Evolutionary conservation across 2,329 filamentous ascomycete species (phyloP), one percentile per base, ranked within the genome.

Genomic region (Pseudogymnoascus sp.): DNA sequence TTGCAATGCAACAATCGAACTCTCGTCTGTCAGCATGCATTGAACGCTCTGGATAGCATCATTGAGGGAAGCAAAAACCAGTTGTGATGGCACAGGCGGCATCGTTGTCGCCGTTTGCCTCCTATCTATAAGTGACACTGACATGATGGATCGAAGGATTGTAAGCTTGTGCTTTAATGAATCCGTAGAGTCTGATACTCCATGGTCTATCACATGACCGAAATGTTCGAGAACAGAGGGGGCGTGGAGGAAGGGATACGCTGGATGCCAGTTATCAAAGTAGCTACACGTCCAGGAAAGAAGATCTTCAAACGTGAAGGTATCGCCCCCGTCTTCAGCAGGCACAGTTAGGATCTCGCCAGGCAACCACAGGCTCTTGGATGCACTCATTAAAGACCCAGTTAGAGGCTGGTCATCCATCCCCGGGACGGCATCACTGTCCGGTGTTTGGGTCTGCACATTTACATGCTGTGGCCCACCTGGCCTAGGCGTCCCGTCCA

Each of bases 231-330:
- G 72, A 2, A 84, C 73, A 5, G 79, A 75, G 1, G 82, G 81
- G 0, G 80, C 83, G 66, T 83, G 80, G 2, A 85, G 72, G 61
- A 82, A 84, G 0, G 83, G 83, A 34, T 83, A 79, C 2, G 81
- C 76, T 0, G 80, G 78, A 67, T 85, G 83, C 83, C 83, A 85
- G n/a, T 80, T 77, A 25, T 83, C 78, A 65, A 85, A 85, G 66
- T 83, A 85, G 63, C 76, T 80, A 51, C 74, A 77, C 2, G 80
- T 80, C 78, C 80, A 83, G 3, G 74, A 71, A 1, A 81, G 73
- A n/a, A 83, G 73, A 10, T 80, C 74, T 7, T 81, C 78, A 64
- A 83, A 83, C 25, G 28, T 61, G 1, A 41, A 8, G 6, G 69
- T 62, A 1, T 51, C 43, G 16, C 65, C 14, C 13, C 6, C n/a